Percentiles rank a stretch among this genome's conserved stretches.
Conservation (phyloP, 2,329 filamentous ascomycete genomes). For the Aspergillus tamarii region DNA sequence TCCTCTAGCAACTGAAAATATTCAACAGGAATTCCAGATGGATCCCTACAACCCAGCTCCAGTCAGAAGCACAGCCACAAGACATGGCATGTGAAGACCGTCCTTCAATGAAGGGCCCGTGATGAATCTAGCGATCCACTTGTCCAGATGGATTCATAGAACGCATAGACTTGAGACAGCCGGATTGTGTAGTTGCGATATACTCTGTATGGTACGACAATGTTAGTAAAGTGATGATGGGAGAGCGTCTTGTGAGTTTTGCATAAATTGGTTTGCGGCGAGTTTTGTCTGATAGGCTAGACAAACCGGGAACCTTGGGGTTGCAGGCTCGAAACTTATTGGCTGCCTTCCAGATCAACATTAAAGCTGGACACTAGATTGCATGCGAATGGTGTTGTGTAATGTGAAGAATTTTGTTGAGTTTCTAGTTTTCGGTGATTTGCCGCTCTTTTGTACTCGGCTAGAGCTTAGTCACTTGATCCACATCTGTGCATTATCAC, state of each 20-base stretch:
- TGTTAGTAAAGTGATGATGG: neutral
- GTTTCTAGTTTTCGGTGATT: no score
- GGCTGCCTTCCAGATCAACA: neutral
- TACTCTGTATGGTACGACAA: neutral
- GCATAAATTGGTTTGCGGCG: neutral
- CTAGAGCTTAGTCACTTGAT: conserved; percentile 10
- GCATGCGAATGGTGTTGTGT: neutral
- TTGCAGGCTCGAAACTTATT: neutral
- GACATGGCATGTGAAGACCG: conserved; percentile 43
- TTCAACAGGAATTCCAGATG: conserved; percentile 15
- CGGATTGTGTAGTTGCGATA: conserved; percentile 38
- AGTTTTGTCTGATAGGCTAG: neutral
- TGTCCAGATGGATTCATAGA: conserved; percentile 6
- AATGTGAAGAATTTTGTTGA: neutral
- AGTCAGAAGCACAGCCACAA: conserved; percentile 45
- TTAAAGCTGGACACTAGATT: neutral
- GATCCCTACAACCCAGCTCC: conserved; percentile 41
- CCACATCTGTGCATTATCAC: neutral
- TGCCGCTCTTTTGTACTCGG: neutral
- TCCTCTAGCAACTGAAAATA: conserved; percentile 41
- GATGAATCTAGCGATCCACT: conserved; percentile 16
- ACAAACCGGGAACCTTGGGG: neutral
- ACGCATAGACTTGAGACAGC: conserved; percentile 34
- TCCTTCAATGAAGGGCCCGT: conserved; percentile 42
- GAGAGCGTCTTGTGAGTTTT: neutral